phyloP scores from a whole-genome alignment of 2,329 filamentous ascomycete species.

The Fusarium multiceps region DNA sequence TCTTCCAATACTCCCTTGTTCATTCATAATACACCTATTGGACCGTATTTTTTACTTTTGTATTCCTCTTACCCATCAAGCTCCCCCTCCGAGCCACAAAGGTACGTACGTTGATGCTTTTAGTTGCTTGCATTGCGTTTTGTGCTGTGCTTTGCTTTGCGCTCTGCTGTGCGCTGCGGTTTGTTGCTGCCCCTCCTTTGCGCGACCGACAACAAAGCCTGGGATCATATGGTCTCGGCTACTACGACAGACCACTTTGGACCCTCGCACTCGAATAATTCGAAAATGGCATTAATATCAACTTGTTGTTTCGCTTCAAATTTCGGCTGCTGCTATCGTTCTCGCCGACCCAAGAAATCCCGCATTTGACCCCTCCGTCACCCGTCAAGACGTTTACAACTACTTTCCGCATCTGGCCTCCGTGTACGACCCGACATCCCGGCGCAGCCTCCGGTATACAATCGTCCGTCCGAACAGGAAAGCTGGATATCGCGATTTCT shows the following conservation, averaged over 20 bases:
- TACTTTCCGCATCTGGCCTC: slow-evolving; percentile 15
- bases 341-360: slow-evolving; percentile 30
- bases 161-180: not conserved
- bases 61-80: slow-evolving; percentile 34
- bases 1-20: slow-evolving; percentile 16
- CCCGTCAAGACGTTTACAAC: slow-evolving; percentile 6
- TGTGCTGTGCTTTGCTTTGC: slow-evolving; percentile 12
- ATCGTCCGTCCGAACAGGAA: slow-evolving; percentile 10
- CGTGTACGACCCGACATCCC: slow-evolving; percentile 43
- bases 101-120: slow-evolving; percentile 34
- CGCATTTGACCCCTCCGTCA: slow-evolving; percentile 25
- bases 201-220: slow-evolving; percentile 32
- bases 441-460: slow-evolving; percentile 14
- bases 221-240: slow-evolving; percentile 22
- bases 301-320: slow-evolving; percentile 6
- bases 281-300: slow-evolving; percentile 1
- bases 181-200: slow-evolving; percentile 37
- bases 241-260: slow-evolving; percentile 18
- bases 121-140: slow-evolving; percentile 33
- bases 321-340: not conserved
- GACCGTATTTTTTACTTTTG: slow-evolving; percentile 22
- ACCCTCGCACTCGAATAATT: slow-evolving; percentile 10
- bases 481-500: not conserved
- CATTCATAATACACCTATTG: slow-evolving; percentile 30
- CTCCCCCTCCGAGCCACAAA: slow-evolving; percentile 33